phyloP scores from a whole-genome alignment of 2,329 filamentous ascomycete genomes.

The Epichloe aotearoae region DNA sequence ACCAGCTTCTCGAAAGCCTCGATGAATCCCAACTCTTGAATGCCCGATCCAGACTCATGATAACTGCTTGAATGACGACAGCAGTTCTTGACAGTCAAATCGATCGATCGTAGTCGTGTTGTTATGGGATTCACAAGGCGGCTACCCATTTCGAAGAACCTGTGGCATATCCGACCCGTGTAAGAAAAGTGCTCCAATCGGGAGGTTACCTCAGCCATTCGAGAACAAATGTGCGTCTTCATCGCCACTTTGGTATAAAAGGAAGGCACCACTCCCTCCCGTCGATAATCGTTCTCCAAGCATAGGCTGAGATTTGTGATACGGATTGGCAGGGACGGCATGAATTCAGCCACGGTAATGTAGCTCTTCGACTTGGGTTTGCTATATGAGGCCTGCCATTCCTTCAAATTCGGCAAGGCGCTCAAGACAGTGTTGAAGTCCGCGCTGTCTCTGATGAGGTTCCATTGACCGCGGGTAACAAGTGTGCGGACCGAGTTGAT shows the following conservation, averaged over 20 bases:
- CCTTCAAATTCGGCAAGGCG: slow-evolving; percentile 51
- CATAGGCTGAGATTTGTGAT: slow-evolving; percentile 54
- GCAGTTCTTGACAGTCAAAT: slow-evolving; percentile 62
- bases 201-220: slow-evolving; percentile 46
- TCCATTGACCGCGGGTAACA: slow-evolving; percentile 66
- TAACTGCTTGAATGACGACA: slow-evolving; percentile 44
- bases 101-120: slow-evolving; percentile 48
- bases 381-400: slow-evolving; percentile 52
- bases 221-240: slow-evolving; percentile 50
- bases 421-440: slow-evolving; percentile 50
- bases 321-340: slow-evolving; percentile 42
- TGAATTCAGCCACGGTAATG: slow-evolving; percentile 51
- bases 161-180: slow-evolving; percentile 57
- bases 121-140: slow-evolving; percentile 33
- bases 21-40: slow-evolving; percentile 61
- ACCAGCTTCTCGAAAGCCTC: slow-evolving; percentile 57
- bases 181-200: slow-evolving; percentile 56
- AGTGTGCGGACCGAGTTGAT: slow-evolving; percentile 47
- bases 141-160: slow-evolving; percentile 51
- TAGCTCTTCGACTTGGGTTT: slow-evolving; percentile 66
- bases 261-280: slow-evolving; percentile 45
- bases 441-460: slow-evolving; percentile 49
- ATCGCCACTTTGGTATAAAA: slow-evolving; percentile 48
- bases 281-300: slow-evolving; percentile 58
- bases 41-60: slow-evolving; percentile 54